Base-by-base conservation (phyloP, 371 early-diverging fungal genomes). In the Coemansia sp. region DNA sequence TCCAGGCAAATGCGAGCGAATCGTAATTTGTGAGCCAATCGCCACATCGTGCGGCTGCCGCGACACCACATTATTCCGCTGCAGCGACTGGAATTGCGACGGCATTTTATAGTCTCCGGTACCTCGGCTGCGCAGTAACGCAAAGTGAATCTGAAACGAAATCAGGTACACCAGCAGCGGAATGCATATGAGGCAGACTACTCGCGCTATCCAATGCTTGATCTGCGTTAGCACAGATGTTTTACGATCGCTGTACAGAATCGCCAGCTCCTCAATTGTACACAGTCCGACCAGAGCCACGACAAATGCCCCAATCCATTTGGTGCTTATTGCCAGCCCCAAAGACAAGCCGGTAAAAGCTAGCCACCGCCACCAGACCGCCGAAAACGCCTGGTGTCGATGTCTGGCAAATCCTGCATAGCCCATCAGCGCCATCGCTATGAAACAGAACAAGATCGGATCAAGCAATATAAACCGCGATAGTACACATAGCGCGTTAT, bases 251-350 rank as follows among this genome's bases (percentile, higher is more conserved):
- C 94, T 94, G 58, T 93, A 87, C 82, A 93, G 85, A 21, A 89
- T 86, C 89, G 93, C 96, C 16, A 99, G 85, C 55, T 97, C 96
- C 63, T 93, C 93, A 16, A 98, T 81, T 0, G 99, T 99, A 78
- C 93, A 89, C 82, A 96, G 67, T 18, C 99, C 99, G 42, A 98
- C 98, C 37, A 96, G 81, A 4, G 95, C 93, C 5, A 94, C 91
- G n/a, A 90, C 91, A 82, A 99, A 95, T 53, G 98, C 83, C 2
- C 99, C 99, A 23, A 99, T 97, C 99, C 99, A 99, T 79, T 99
- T 99, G 23, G 98, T 89, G 84, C 98, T 97, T 11, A 87, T 79
- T 16, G 91, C 94, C 65, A 91, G 84, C n/a, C 99, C 99, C 21
- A 99, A 80, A 11, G 94, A 91, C 2, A 91, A 59, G 40, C 99